These are phyloP conservation scores for Blepharisma stoltei DNA, from an alignment of 73 alveolate genomes.

Conservation along the genomic window DNA sequence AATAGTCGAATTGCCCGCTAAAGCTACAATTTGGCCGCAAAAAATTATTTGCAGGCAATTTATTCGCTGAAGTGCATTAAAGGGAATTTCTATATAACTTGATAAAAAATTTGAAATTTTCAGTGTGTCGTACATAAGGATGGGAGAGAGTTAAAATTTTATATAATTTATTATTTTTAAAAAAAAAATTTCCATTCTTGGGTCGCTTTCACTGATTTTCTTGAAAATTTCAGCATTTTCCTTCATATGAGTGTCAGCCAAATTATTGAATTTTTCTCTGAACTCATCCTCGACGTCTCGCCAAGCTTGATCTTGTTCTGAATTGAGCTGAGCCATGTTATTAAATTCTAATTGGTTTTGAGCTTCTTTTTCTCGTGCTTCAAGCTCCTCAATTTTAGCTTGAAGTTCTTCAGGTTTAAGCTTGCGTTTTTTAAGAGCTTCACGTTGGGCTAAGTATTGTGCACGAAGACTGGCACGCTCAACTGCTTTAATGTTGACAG, in stretches of 20 bases:
- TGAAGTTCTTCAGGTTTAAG: background rate
- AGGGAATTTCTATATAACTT: too few species aligned
- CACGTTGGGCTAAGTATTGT: background rate
- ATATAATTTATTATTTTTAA: too few species aligned
- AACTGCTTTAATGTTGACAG: background rate
- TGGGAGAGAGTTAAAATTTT: too few species aligned
- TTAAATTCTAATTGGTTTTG: background rate
- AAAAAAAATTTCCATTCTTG: too few species aligned
- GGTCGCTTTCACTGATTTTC: background rate
- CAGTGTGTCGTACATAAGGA: too few species aligned
- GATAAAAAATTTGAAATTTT: too few species aligned
- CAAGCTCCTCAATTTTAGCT: constrained; percentile 25
- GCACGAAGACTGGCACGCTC: background rate
- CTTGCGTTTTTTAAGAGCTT: background rate
- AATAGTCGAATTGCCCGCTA: too few species aligned
- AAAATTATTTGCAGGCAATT: too few species aligned
- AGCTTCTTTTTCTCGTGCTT: constrained; percentile 3
- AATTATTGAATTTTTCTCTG: constrained; percentile 2
- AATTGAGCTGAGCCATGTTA: background rate
- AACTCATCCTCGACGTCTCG: constrained; percentile 8
- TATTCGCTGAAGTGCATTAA: too few species aligned
- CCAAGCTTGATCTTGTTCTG: constrained; percentile 16
- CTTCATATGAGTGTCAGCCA: constrained; percentile 7
- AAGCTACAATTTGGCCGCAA: too few species aligned
- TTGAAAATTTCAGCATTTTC: background rate